These are phyloP conservation scores for Ophiostoma piceae DNA, from an alignment of 2,329 filamentous ascomycete species.

Conservation along the genomic window DNA sequence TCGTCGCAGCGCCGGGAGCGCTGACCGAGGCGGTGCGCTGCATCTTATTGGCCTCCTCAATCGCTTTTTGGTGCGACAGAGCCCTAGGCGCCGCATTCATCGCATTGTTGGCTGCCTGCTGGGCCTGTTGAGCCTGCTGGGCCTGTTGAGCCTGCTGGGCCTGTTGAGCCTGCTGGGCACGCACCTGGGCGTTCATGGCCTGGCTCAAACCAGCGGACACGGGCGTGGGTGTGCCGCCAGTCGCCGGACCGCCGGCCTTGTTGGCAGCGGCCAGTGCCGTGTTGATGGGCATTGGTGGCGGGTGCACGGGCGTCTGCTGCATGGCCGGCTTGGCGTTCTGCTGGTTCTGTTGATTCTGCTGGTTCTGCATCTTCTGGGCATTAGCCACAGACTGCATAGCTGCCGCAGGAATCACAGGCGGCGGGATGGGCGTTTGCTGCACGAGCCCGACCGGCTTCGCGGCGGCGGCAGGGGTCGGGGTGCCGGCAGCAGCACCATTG, in stretches of 20 bases:
- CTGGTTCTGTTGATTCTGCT: slow-evolving; percentile 27
- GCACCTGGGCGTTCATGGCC: slow-evolving; percentile 6
- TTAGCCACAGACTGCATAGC: slow-evolving; percentile 24
- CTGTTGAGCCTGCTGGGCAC: slow-evolving; percentile 10
- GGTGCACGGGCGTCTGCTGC: slow-evolving; percentile 29
- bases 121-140: slow-evolving; percentile 16
- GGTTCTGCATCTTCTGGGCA: slow-evolving; percentile 23
- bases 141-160: slow-evolving; percentile 14
- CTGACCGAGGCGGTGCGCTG: slow-evolving; percentile 2
- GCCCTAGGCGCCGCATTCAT: slow-evolving; percentile 40
- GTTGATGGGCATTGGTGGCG: slow-evolving; percentile 43
- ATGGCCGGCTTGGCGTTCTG: slow-evolving; percentile 28
- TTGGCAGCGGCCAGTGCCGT: slow-evolving; percentile 41
- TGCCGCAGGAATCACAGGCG: slow-evolving; percentile 26
- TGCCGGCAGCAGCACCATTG: neutral
- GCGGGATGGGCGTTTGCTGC: slow-evolving; percentile 28
- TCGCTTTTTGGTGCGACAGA: slow-evolving; percentile 47
- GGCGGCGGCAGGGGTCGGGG: neutral
- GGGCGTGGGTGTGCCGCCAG: slow-evolving; percentile 45
- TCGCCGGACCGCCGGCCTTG: slow-evolving; percentile 34
- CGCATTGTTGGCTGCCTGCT: slow-evolving; percentile 6
- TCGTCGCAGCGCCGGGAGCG: slow-evolving; percentile 11
- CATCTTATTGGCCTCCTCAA: slow-evolving; percentile 44
- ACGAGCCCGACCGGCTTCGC: slow-evolving; percentile 21
- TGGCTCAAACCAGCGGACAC: slow-evolving; percentile 32